Evolutionary conservation across 176 grass and related monocot species (phyloP).

Genomic region (Musa acuminata): DNA sequence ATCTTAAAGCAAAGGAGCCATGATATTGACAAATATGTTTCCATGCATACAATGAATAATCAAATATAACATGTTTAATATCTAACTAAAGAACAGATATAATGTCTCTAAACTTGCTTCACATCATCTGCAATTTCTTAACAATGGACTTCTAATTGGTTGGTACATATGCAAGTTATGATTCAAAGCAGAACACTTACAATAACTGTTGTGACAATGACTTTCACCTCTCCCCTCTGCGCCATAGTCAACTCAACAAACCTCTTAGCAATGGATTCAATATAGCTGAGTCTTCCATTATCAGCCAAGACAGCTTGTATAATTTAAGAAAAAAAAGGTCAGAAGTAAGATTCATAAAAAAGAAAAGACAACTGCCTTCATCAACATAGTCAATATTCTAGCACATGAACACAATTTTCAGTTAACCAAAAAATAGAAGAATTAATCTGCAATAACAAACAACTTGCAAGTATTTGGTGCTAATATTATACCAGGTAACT

Average conservation of each 20-base stretch:
- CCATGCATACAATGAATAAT: too few relatives aligned
- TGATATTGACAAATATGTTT: too few relatives aligned
- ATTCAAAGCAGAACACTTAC: conserved; percentile 35
- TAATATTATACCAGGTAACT: too few relatives aligned
- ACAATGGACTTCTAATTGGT: not conserved
- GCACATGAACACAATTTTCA: not conserved
- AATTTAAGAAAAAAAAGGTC: not conserved
- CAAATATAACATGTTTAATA: too few relatives aligned
- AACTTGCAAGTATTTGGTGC: too few relatives aligned
- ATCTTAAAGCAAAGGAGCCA: too few relatives aligned
- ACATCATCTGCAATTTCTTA: not conserved
- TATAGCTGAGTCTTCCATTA: conserved; percentile 74
- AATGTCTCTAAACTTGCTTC: too few relatives aligned
- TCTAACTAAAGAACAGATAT: too few relatives aligned
- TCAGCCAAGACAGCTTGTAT: conserved; percentile 65
- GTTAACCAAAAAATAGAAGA: not conserved
- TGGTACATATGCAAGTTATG: not conserved
- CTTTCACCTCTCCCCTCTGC: conserved; percentile 83
- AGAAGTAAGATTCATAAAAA: not conserved
- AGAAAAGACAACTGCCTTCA: not conserved
- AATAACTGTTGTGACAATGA: conserved; percentile 72
- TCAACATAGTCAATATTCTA: not conserved
- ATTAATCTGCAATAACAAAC: too few relatives aligned
- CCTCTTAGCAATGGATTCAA: conserved; percentile 70
- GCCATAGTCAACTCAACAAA: conserved; percentile 92